Base-by-base conservation (phyloP, 306 rosid genomes). In the Datisca glomerata region DNA sequence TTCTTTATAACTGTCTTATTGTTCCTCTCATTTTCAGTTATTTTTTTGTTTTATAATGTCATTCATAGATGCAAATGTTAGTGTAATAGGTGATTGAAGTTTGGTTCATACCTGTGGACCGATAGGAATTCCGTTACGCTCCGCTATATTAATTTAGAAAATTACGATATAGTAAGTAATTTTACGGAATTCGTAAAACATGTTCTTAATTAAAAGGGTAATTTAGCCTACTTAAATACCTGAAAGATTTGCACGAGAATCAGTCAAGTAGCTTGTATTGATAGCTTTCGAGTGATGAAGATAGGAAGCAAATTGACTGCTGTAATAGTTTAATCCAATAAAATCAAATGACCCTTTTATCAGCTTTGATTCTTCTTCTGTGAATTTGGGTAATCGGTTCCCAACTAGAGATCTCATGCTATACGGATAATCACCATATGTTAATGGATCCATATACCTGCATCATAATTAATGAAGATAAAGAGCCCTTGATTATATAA, bases 61-160 rank as follows among this genome's bases (percentile, higher is more conserved):
- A n/a, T n/a, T n/a, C n/a, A n/a, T n/a, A n/a, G n/a, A n/a, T n/a
- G n/a, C n/a, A n/a, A n/a, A n/a, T n/a, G n/a, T n/a, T n/a, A n/a
- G n/a, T n/a, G n/a, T n/a, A n/a, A n/a, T n/a, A n/a, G n/a, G n/a
- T n/a, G n/a, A n/a, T n/a, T n/a, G n/a, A n/a, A n/a, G n/a, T n/a
- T n/a, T n/a, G n/a, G n/a, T n/a, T n/a, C n/a, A n/a, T 57, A 57
- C 68, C 61, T 8, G 13, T 4, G 63, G 56, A 37, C 76, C 72
- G 34, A 64, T 59, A 3, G 60, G 63, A 13, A 70, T 34, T n/a
- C 76, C 72, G 21, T 70, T 35, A 2, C 61, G 72, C 41, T 33
- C 13, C 3, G 45, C 76, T 69, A n/a, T 42, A 3, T 25, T 2
- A 21, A 37, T 4, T 13, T 7, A 27, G 9, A 3, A 8, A 39